Conservation (phyloP, 768 basidiomycete genomes). For the Peribolospora baueri region DNA sequence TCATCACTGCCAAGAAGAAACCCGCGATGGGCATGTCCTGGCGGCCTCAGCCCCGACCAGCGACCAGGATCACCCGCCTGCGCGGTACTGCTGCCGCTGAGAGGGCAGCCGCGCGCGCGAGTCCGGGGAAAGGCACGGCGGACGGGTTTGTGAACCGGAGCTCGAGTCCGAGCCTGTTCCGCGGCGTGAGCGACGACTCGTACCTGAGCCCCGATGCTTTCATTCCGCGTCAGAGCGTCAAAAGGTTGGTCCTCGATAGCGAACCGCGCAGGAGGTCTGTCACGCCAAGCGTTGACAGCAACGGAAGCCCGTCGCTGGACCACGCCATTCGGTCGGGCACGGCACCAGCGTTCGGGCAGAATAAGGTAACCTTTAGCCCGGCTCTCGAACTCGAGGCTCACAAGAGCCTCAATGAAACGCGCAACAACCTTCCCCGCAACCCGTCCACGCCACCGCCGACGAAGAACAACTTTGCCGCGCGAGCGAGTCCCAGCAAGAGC, state of each 20-base stretch:
- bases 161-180: constrained; percentile 7
- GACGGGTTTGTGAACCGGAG: too few species aligned
- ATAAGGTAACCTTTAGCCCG: constrained; percentile 10
- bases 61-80: constrained; percentile 11
- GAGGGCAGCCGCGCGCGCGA: neutral
- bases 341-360: neutral
- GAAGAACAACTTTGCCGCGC: neutral
- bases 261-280: neutral
- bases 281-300: neutral
- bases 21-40: constrained; percentile 11
- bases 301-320: neutral
- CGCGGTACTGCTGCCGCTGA: constrained; percentile 6
- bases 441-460: neutral
- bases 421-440: too few species aligned
- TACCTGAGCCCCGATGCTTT: constrained; percentile 11
- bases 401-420: too few species aligned
- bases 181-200: constrained; percentile 9
- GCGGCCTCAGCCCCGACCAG: constrained; percentile 10
- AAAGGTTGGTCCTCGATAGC: constrained; percentile 14
- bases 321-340: neutral
- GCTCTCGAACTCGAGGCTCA: constrained; percentile 1
- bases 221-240: constrained; percentile 12
- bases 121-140: constrained; percentile 1
- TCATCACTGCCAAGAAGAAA: constrained; percentile 11
- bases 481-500: neutral